phyloP scores from a whole-genome alignment of 305 asterid species.

The Solanum hybrid region DNA sequence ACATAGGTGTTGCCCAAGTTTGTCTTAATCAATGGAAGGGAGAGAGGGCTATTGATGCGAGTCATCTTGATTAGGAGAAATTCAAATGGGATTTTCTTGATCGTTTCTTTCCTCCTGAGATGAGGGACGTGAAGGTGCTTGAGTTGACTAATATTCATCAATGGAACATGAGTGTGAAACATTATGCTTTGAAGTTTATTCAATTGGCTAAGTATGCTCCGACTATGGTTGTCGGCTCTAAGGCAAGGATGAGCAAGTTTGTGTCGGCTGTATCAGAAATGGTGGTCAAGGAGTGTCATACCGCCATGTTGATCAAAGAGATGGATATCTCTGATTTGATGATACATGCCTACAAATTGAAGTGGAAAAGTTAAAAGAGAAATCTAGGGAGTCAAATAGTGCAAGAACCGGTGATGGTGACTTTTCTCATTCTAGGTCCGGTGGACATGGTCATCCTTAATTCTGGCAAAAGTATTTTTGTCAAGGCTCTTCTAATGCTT shows the following conservation, averaged over 20 bases:
- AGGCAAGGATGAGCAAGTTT: neutral
- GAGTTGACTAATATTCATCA: neutral
- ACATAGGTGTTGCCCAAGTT: neutral
- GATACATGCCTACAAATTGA: neutral
- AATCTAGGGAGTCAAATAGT: neutral
- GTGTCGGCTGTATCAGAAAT: neutral
- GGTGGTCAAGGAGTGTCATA: neutral
- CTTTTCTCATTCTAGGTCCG: neutral
- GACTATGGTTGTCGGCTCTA: neutral
- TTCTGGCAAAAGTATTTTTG: neutral
- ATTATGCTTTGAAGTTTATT: neutral
- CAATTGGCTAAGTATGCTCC: neutral
- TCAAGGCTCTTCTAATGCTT: neutral
- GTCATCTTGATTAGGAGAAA: neutral
- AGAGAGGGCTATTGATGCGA: neutral
- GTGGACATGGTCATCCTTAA: neutral
- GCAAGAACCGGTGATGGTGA: neutral
- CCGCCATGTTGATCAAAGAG: neutral
- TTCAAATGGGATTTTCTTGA: too few species aligned
- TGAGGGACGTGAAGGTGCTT: neutral
- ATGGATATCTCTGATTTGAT: neutral
- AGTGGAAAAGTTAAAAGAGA: too few species aligned
- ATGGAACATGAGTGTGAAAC: neutral
- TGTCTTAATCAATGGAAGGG: neutral
- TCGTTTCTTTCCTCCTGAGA: neutral